Base-by-base conservation (phyloP, 352 stramenopile species). In the Globisporangium spiculum region DNA sequence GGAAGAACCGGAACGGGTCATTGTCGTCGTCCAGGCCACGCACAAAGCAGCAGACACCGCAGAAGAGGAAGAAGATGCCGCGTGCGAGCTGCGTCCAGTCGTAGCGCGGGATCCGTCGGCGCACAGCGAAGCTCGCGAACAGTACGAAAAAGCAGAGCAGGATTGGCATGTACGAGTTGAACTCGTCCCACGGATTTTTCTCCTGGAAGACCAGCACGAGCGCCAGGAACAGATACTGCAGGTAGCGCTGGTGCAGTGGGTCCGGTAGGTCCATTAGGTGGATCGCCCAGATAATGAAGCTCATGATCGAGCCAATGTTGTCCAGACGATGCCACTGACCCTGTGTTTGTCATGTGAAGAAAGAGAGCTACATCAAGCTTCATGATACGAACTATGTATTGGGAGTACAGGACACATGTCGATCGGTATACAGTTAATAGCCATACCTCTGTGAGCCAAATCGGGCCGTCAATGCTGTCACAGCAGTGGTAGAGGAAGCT, bases 231-330 rank as follows among this genome's bases (percentile, higher is more conserved):
- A 77, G 69, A 66, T 93, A 93, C 63, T 93, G 84, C 52, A 89
- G 56, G 41, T 92, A 92, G 6, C 72, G 74, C 73, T 86, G 68
- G 12, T 72, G 66, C 32, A 78, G 36, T 4, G 74, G 68, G 27
- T 76, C 60, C 4, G 71, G 71, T 24, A 93, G 60, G 55, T 93
- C 84, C 82, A 92, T 92, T 60, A 93, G 79, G 70, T 93, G 81
- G 59, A 93, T 88, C 26, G 48, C 73, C 86, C 83, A 92, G 66
- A 78, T 79, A 53, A 93, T 70, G 61, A 93, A 91, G 73, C 82
- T 90, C 84, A 91, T 92, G 76, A 92, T 87, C 68, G 86, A 89
- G 65, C 84, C 86, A 53, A 93, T 91, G 59, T 93, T 93, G 69
- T 93, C 86, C 27, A 93, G 77, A 2, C 83, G 81, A 69, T 93